phyloP scores from a whole-genome alignment of 768 basidiomycete genomes.

The Strobilomyces echinocephalus region DNA sequence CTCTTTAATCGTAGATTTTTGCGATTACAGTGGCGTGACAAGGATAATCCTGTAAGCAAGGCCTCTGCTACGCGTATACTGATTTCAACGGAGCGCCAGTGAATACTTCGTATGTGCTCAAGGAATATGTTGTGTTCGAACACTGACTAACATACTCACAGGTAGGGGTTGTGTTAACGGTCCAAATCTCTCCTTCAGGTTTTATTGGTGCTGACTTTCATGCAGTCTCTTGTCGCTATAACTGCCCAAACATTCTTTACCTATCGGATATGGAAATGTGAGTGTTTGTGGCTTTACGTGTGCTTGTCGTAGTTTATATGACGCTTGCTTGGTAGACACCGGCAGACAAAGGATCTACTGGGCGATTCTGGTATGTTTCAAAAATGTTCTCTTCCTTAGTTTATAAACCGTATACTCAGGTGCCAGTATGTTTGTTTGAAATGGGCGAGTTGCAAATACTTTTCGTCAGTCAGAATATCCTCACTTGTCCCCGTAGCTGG shows the following conservation, averaged over 20 bases:
- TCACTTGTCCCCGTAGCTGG: not conserved
- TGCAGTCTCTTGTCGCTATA: not conserved
- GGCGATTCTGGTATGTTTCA: not conserved
- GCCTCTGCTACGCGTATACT: not conserved
- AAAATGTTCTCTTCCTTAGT: not conserved
- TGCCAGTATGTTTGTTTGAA: slow-evolving; percentile 2
- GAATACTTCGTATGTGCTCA: slow-evolving; percentile 4
- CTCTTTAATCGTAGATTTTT: not conserved
- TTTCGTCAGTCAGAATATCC: not conserved
- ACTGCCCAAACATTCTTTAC: slow-evolving; percentile 5
- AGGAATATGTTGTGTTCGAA: not conserved
- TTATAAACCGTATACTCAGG: not conserved
- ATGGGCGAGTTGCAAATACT: not conserved
- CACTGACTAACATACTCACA: not conserved
- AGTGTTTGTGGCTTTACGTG: not conserved
- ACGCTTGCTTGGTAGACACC: not conserved
- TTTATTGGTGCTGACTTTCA: not conserved
- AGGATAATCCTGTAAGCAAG: not conserved
- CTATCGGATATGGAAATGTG: slow-evolving; percentile 11
- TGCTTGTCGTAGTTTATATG: not conserved
- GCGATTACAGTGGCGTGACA: not conserved
- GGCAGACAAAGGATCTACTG: not conserved
- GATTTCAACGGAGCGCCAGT: not conserved
- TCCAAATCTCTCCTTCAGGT: not conserved
- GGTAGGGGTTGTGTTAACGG: slow-evolving; percentile 5